Conservation (phyloP, 208 protist genomes). For the Trypanosomatidae sp. region DNA sequence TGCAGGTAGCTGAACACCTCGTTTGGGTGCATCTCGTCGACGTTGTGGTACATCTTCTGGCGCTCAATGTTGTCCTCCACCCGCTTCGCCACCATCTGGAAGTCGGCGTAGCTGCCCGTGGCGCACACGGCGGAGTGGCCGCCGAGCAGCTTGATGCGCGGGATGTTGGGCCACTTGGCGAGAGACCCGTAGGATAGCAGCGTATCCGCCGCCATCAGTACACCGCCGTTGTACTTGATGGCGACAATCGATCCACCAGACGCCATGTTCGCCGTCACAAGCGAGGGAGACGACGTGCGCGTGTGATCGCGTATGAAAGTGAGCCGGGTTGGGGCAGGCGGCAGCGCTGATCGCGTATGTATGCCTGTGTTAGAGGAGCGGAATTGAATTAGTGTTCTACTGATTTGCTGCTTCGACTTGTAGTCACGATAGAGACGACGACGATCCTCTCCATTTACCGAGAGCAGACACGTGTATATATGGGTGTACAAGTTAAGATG, state of each 20-base stretch:
- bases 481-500: too few relatives aligned
- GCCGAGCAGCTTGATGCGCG: constrained; percentile 90
- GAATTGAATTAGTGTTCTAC: background rate
- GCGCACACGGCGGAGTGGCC: constrained; percentile 90
- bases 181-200: constrained; percentile 97
- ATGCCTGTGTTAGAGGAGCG: background rate
- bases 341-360: background rate
- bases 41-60: constrained; percentile 78
- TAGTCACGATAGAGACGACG: too few relatives aligned
- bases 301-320: background rate
- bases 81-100: constrained; percentile 90
- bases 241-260: constrained; percentile 97
- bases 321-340: background rate
- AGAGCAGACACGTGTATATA: too few relatives aligned
- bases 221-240: constrained; percentile 97
- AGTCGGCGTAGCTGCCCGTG: constrained; percentile 97
- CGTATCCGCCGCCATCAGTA: constrained; percentile 96
- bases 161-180: constrained; percentile 94
- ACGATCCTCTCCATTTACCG: too few relatives aligned
- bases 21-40: constrained; percentile 67
- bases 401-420: too few relatives aligned
- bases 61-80: constrained; percentile 82
- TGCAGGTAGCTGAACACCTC: constrained; percentile 95
- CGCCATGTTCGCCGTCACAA: constrained; percentile 63
- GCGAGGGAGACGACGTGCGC: background rate